Percentiles rank a stretch among this genome's conserved stretches.
phyloP scores from a whole-genome alignment of 176 grass and related monocot species.

The Carex scoparia region DNA sequence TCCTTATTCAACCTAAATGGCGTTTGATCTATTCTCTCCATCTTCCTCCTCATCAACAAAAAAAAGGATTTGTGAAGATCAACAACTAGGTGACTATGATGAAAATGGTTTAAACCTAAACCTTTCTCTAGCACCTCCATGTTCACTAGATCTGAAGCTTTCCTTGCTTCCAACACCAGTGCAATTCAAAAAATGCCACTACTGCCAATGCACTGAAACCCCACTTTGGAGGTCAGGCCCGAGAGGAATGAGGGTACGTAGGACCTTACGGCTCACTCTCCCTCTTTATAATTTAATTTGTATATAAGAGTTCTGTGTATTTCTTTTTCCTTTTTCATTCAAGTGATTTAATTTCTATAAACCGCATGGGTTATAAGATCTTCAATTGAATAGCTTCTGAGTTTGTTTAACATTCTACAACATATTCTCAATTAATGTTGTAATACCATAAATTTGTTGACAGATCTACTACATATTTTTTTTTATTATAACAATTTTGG shows the following conservation, averaged over 20 bases:
- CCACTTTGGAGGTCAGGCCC: background rate
- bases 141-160: background rate
- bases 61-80: background rate
- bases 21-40: background rate
- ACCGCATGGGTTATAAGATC: background rate
- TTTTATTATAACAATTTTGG: background rate
- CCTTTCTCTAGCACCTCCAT: background rate
- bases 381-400: background rate
- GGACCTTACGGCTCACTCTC: background rate
- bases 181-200: background rate
- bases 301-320: background rate
- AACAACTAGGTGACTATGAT: background rate
- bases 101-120: slow-evolving; percentile 11
- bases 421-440: background rate
- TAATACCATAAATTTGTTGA: background rate
- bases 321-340: background rate
- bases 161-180: background rate
- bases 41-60: background rate
- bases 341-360: background rate
- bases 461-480: background rate
- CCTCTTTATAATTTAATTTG: background rate
- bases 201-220: background rate
- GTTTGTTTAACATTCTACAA: background rate
- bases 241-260: background rate
- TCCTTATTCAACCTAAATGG: background rate